These are phyloP conservation scores for Candolleomyces aberdarensis DNA, from an alignment of 768 basidiomycete genomes.

Conservation along the genomic window DNA sequence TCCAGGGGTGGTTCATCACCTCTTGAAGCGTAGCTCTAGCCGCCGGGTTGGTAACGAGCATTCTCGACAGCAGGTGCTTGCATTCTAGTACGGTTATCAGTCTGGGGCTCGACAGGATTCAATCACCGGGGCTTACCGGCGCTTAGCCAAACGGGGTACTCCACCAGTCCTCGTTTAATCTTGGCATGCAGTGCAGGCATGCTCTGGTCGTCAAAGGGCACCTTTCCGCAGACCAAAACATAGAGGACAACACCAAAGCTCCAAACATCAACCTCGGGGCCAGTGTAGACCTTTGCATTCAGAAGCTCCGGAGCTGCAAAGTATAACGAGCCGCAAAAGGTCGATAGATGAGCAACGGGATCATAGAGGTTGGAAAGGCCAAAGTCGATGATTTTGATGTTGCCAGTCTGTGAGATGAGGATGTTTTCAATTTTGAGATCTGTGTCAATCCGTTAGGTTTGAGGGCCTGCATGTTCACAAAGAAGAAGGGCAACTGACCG, in stretches of 20 bases:
- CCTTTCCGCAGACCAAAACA: constrained; percentile 96
- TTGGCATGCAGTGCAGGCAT: constrained; percentile 99
- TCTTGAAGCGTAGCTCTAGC: constrained; percentile 81
- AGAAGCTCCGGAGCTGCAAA: constrained; percentile 98
- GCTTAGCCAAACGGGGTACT: constrained; percentile 96
- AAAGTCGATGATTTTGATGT: constrained; percentile 99
- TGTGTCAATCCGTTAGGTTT: constrained; percentile 19
- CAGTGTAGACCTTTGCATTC: constrained; percentile 94
- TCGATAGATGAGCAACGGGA: constrained; percentile 76
- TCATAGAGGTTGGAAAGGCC: constrained; percentile 95
- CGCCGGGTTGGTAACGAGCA: constrained; percentile 94
- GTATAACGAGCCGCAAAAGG: constrained; percentile 97
- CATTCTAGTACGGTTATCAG: constrained; percentile 59
- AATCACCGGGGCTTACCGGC: constrained; percentile 55
- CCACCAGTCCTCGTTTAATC: constrained; percentile 95
- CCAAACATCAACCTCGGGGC: constrained; percentile 99
- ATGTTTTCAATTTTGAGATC: constrained; percentile 99
- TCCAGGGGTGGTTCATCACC: constrained; percentile 87
- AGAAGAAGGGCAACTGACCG: constrained; percentile 37
- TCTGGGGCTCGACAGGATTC: neutral
- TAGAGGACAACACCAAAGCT: constrained; percentile 98
- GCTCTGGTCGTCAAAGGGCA: constrained; percentile 98
- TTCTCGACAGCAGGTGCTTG: constrained; percentile 87
- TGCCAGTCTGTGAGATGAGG: constrained; percentile 95
- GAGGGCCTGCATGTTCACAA: neutral